phyloP scores from a whole-genome alignment of 345 rosid species.

The Moricandia moricandioides region DNA sequence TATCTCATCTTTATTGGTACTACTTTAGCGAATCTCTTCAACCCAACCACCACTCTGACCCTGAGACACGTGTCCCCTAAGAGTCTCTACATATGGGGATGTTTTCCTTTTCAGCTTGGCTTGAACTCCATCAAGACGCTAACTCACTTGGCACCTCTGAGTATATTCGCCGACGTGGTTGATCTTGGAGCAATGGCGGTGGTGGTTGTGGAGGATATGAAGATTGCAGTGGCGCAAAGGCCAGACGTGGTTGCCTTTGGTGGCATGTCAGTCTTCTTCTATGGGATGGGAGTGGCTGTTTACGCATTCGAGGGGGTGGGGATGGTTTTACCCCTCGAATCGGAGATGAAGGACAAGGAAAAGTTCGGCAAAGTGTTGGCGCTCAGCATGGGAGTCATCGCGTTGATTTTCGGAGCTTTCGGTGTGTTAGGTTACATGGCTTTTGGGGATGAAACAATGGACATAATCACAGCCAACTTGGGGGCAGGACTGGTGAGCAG shows the following conservation, averaged over 20 bases:
- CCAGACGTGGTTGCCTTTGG: constrained; percentile 57
- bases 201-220: constrained; percentile 58
- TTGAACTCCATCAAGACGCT: constrained; percentile 63
- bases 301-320: constrained; percentile 78
- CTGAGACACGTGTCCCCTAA: constrained; percentile 42
- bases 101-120: constrained; percentile 80
- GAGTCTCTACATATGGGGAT: constrained; percentile 60
- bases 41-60: background rate
- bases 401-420: constrained; percentile 59
- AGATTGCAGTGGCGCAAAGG: constrained; percentile 39
- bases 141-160: constrained; percentile 80
- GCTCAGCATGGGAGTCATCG: constrained; percentile 52
- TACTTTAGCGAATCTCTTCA: constrained; percentile 46
- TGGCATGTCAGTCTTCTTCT: constrained; percentile 55
- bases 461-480: constrained; percentile 73
- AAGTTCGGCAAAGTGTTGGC: constrained; percentile 57
- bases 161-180: constrained; percentile 83
- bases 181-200: constrained; percentile 76
- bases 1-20: constrained; percentile 71
- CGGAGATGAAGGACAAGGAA: constrained; percentile 58
- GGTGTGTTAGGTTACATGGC: constrained; percentile 78
- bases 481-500: constrained; percentile 55
- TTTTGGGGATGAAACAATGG: constrained; percentile 60
- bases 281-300: constrained; percentile 79
- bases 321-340: constrained; percentile 78